Evolutionary conservation across 352 stramenopile species (phyloP).

Genomic region (Phytophthora lateralis): DNA sequence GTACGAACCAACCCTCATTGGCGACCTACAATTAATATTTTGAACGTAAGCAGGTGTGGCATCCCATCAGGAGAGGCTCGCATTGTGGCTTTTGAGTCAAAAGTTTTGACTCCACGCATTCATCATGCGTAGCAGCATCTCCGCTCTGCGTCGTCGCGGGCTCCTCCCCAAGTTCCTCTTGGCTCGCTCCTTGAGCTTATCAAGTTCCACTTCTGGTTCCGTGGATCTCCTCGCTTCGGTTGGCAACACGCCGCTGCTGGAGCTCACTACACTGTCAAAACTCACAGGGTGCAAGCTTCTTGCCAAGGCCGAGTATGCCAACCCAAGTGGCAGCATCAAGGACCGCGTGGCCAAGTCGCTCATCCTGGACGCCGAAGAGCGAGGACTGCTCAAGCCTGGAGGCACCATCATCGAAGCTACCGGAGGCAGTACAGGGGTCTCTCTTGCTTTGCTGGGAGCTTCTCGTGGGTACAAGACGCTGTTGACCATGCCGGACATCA

Average conservation of each 20-base stretch:
- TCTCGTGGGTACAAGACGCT: constrained; percentile 85
- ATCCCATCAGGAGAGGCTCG: constrained; percentile 21
- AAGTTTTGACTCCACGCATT: constrained; percentile 7
- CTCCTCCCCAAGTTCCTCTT: constrained; percentile 2
- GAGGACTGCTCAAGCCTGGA: constrained; percentile 77
- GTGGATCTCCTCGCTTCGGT: constrained; percentile 72
- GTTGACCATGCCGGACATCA: constrained; percentile 78
- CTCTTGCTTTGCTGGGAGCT: constrained; percentile 88
- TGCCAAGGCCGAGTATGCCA: constrained; percentile 86
- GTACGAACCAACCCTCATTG: constrained; percentile 10
- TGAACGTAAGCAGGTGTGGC: constrained; percentile 21
- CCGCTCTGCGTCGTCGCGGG: constrained; percentile 7
- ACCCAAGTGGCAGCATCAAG: constrained; percentile 94
- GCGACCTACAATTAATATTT: constrained; percentile 11
- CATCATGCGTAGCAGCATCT: constrained; percentile 20
- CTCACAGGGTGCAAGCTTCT: constrained; percentile 81
- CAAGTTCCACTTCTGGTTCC: constrained; percentile 24
- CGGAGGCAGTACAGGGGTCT: constrained; percentile 93
- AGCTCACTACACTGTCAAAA: constrained; percentile 67
- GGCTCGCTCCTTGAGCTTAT: constrained; percentile 11
- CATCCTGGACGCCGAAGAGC: constrained; percentile 91
- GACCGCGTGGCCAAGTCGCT: constrained; percentile 94
- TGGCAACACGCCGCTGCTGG: constrained; percentile 77
- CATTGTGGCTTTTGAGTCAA: constrained; percentile 26
- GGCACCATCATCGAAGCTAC: constrained; percentile 84